These are phyloP conservation scores for Dipteronia sinensis DNA, from an alignment of 345 rosid species.

Conservation along the genomic window DNA sequence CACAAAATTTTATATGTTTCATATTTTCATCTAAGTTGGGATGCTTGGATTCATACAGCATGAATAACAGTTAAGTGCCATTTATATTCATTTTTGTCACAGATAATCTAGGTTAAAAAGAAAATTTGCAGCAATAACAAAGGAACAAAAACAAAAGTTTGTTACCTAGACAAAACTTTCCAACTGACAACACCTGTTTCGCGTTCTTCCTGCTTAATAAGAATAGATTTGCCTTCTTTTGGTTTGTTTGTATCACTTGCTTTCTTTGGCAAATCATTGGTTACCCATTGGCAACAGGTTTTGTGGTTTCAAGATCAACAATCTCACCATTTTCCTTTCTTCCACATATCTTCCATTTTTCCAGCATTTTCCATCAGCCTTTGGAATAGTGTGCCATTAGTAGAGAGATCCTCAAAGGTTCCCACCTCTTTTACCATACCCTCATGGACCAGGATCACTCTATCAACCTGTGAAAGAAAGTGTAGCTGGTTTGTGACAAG, in stretches of 20 bases:
- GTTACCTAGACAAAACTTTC: constrained; percentile 76
- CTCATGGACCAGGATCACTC: constrained; percentile 86
- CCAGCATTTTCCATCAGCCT: constrained; percentile 99
- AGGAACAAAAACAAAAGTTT: constrained; percentile 6
- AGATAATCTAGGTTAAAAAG: background rate
- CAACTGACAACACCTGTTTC: constrained; percentile 93
- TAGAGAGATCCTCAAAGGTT: constrained; percentile 84
- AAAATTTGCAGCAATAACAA: background rate
- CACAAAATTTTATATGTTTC: background rate
- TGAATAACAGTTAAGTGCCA: background rate
- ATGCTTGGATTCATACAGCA: background rate
- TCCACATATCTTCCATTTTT: constrained; percentile 90
- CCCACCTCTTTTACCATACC: constrained; percentile 95
- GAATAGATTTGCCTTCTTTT: constrained; percentile 81
- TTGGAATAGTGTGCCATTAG: constrained; percentile 70
- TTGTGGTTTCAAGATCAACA: constrained; percentile 44
- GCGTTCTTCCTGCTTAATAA: constrained; percentile 94
- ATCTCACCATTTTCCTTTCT: constrained; percentile 59
- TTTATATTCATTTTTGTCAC: background rate
- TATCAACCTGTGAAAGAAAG: constrained; percentile 96
- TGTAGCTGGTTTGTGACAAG: constrained; percentile 99
- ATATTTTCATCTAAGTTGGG: background rate
- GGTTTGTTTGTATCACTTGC: constrained; percentile 40
- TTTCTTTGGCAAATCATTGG: constrained; percentile 42
- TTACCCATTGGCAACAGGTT: constrained; percentile 64